Percentiles rank a stretch among this genome's conserved stretches.
phyloP scores from a whole-genome alignment of 2,329 filamentous ascomycete genomes.

The Hortaea sp. region DNA sequence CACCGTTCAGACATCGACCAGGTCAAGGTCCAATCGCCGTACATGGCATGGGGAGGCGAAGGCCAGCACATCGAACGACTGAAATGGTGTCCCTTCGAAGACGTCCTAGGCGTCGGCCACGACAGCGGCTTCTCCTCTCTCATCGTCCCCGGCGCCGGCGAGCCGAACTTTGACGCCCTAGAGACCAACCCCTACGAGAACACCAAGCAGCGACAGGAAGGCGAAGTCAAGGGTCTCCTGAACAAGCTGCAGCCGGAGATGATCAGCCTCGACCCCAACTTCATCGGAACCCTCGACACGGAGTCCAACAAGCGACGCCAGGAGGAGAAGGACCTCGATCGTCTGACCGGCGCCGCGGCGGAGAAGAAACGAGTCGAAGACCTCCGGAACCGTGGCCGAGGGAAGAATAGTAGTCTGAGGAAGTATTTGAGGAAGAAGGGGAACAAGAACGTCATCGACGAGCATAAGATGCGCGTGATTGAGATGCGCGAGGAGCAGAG shows the following conservation, averaged over 20 bases:
- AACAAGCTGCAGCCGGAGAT: slow-evolving; percentile 96
- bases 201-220: slow-evolving; percentile 81
- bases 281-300: slow-evolving; percentile 78
- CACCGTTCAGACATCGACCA: slow-evolving; percentile 48
- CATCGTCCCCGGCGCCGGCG: slow-evolving; percentile 87
- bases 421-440: slow-evolving; percentile 88
- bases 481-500: slow-evolving; percentile 63
- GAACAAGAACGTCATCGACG: slow-evolving; percentile 89
- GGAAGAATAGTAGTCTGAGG: slow-evolving; percentile 79
- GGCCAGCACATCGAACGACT: slow-evolving; percentile 71
- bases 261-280: slow-evolving; percentile 89
- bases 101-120: slow-evolving; percentile 79
- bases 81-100: slow-evolving; percentile 89
- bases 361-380: slow-evolving; percentile 48
- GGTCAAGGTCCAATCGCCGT: slow-evolving; percentile 73
- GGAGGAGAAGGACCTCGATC: slow-evolving; percentile 70
- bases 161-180: slow-evolving; percentile 89
- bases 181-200: slow-evolving; percentile 96
- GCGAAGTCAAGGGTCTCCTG: slow-evolving; percentile 77
- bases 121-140: slow-evolving; percentile 79
- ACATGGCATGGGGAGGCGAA: slow-evolving; percentile 87
- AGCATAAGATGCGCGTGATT: slow-evolving; percentile 79
- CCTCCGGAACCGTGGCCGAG: slow-evolving; percentile 67
- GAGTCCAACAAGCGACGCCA: slow-evolving; percentile 67
- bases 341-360: slow-evolving; percentile 36